Percentiles rank a stretch among this genome's conserved stretches.
Evolutionary conservation across 2,329 filamentous ascomycete species (phyloP).

Genomic region (Paramyrothecium roridum): DNA sequence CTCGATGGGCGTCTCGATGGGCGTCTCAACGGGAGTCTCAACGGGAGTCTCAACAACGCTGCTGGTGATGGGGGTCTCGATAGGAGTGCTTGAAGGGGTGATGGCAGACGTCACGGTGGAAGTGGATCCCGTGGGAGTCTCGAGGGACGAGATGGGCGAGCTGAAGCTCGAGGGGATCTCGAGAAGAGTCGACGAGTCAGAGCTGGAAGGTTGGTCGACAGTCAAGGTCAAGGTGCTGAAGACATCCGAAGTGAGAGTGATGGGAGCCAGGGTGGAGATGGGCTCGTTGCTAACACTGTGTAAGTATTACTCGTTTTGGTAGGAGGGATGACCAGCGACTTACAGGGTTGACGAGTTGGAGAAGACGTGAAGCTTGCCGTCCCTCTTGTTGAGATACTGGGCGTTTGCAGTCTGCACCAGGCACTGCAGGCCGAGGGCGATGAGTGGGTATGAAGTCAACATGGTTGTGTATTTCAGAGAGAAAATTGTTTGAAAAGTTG

Average conservation of each 20-base stretch:
- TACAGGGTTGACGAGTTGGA: not conserved
- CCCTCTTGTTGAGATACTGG: not conserved
- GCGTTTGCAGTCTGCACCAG: not conserved
- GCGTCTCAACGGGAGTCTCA: not conserved
- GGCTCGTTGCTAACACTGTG: too few species aligned
- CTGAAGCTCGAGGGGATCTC: not conserved
- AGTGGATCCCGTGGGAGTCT: not conserved
- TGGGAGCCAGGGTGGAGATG: too few species aligned
- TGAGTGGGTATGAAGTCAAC: not conserved
- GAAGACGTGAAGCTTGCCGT: not conserved
- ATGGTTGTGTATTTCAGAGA: not conserved
- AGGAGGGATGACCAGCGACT: not conserved
- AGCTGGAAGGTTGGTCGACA: too few species aligned
- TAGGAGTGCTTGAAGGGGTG: not conserved
- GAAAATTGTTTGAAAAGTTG: too few species aligned
- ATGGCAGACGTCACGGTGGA: not conserved
- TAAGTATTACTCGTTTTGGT: too few species aligned
- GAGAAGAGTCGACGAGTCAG: not conserved
- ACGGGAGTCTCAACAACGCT: not conserved
- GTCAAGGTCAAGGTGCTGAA: too few species aligned
- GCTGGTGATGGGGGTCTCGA: not conserved
- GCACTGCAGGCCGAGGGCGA: not conserved
- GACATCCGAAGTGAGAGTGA: too few species aligned
- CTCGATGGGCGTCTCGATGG: not conserved
- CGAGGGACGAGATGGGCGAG: not conserved